Evolutionary conservation across 2,329 filamentous ascomycete species (phyloP), one percentile per base, ranked within the genome.

Genomic region (Pseudocercospora fijiensis): DNA sequence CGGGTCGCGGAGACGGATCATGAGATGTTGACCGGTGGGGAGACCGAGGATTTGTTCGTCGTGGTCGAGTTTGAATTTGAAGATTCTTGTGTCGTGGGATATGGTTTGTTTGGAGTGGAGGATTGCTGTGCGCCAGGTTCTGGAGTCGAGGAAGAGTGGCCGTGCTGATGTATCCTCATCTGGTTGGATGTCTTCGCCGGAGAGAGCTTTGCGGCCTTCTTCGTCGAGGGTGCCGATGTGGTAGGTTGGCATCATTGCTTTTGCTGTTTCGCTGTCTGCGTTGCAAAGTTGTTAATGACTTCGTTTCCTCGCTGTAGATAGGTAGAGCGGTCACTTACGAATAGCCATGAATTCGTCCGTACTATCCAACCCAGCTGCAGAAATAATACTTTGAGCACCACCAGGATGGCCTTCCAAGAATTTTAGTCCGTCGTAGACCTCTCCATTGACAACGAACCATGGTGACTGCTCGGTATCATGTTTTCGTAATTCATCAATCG

Each of bases 271-370:
- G 75, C 90, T 93, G 76, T 96, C 91, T 94, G 73, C 45, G 57
- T 1, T 13, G 9, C n/a, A 22, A 61, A 18, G 13, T n/a, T 30
- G 30, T 52, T n/a, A 58, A 52, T 62, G 26, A 20, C 6, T 4
- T 6, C n/a, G n/a, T n/a, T n/a, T n/a, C n/a, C n/a, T 11, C 8
- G 26, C 16, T 11, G 24, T 3, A n/a, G 16, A 53, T 4, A 30
- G 43, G 9, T 4, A 59, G 16, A 4, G 41, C n/a, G 1, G 3
- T 6, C 37, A 83, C 90, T 83, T 82, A 94, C 91, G 92, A 71
- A 97, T 97, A 13, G 90, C 89, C 79, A 96, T 85, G 75, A 96
- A 97, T 70, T 97, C 93, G 72, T 96, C 93, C 0, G 90, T 90
- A 9, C 86, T 86, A 76, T 97, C 92, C 71, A 90, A 82, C 0